Evolutionary conservation across 352 stramenopile species (phyloP).

Genomic region (Halophytophthora batemanensis): DNA sequence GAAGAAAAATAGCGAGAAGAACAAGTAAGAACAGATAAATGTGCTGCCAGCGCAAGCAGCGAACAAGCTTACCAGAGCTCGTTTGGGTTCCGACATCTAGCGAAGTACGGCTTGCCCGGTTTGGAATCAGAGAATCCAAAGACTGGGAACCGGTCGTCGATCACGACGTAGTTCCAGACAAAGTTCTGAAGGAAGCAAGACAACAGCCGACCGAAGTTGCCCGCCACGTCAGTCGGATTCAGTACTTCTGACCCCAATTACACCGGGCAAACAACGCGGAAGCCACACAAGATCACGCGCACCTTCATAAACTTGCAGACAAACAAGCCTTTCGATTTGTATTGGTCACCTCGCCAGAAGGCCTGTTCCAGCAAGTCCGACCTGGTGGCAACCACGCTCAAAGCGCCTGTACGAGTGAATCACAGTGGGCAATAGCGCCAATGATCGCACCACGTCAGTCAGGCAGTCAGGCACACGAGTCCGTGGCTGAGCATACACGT

Average conservation of each 20-base stretch:
- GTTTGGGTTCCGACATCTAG: slow-evolving; percentile 78
- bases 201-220: background rate
- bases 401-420: slow-evolving; percentile 43
- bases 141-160: slow-evolving; percentile 86
- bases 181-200: slow-evolving; percentile 56
- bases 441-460: background rate
- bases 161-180: slow-evolving; percentile 90
- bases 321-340: slow-evolving; percentile 79
- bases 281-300: background rate
- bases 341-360: slow-evolving; percentile 73
- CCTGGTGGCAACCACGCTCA: slow-evolving; percentile 85
- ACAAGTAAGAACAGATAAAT: background rate
- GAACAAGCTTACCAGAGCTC: slow-evolving; percentile 70
- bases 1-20: background rate
- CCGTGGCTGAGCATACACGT: slow-evolving; percentile 8
- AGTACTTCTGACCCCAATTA: too few relatives aligned
- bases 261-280: background rate
- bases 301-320: slow-evolving; percentile 93
- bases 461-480: background rate
- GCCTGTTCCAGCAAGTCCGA: slow-evolving; percentile 75
- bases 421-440: background rate
- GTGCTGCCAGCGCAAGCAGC: background rate
- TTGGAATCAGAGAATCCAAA: slow-evolving; percentile 83
- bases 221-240: background rate
- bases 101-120: slow-evolving; percentile 80